Evolutionary conservation across 169 alveolate species (phyloP), one percentile per base, ranked within the genome.

Genomic region (Plasmodium gaboni): DNA sequence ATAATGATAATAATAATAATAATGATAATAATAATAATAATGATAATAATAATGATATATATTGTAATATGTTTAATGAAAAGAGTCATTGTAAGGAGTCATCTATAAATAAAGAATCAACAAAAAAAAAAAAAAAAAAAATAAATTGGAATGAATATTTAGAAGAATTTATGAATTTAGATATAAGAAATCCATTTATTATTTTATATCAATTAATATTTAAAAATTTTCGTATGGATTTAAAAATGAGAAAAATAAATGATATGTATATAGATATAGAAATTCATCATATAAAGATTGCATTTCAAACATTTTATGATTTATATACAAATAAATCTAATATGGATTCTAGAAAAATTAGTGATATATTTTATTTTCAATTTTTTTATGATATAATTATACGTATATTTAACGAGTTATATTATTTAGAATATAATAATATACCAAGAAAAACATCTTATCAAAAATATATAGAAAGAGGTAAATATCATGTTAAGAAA

Each of bases 391-490:
- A 83, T 8, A n/a, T 83, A 6, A 3, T 83, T 3, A 71, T 83
- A n/a, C 38, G 91, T 24, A 8, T 83, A 19, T 83, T 83, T 38
- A 83, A 83, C 15, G 91, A 83, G n/a, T 57, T 83, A 48, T 83
- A 57, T 63, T 70, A 83, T 71, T 69, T 83, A 10, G 91, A 83
- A 42, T 48, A 59, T 6, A 69, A 74, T 28, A 83, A 83, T n/a
- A 69, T 83, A 19, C 91, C 91, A 4, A 67, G 85, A 63, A 83
- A 83, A 61, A 83, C 91, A 2, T 67, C 91, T 6, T 61, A 42
- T 15, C 3, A 8, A 2, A 83, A 83, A 83, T 83, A 83, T 57
- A 32, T 28, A 69, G 38, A 44, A 26, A 67, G 91, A 69, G 91
- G 91, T 12, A 83, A 67, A 55, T 83, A 83, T 61, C 42, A 42